These are phyloP conservation scores for Suillus decipiens DNA, from an alignment of 768 basidiomycete species.

Conservation along the genomic window DNA sequence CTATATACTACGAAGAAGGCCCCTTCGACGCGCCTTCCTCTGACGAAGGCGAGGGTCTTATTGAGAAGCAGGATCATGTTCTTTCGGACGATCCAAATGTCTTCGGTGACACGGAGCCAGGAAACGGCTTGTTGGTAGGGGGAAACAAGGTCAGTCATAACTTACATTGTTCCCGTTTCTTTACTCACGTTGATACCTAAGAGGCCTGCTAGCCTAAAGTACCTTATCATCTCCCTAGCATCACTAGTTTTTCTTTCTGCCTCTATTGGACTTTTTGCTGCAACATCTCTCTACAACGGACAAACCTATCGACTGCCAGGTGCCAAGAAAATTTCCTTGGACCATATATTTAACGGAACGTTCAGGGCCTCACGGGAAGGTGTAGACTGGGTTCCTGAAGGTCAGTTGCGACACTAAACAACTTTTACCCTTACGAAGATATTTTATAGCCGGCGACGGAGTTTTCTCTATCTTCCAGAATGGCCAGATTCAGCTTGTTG, in stretches of 20 bases:
- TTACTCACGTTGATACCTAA: conserved; percentile 21
- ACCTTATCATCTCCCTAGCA: conserved; percentile 61
- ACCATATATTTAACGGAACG: conserved; percentile 92
- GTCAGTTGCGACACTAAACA: conserved; percentile 41
- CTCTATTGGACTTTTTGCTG: conserved; percentile 78
- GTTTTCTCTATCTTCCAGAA: conserved; percentile 71
- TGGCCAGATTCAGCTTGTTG: conserved; percentile 74
- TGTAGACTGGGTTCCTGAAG: conserved; percentile 91
- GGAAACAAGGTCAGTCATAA: conserved; percentile 35
- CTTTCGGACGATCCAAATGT: conserved; percentile 18
- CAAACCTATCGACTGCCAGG: conserved; percentile 54
- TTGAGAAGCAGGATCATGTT: conserved; percentile 44
- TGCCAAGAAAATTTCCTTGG: conserved; percentile 72
- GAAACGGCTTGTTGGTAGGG: conserved; percentile 37
- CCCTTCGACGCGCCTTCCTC: conserved; percentile 79
- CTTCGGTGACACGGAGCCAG: conserved; percentile 29
- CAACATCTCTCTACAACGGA: conserved; percentile 63
- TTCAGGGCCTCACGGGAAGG: conserved; percentile 51
- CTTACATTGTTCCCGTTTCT: conserved; percentile 8
- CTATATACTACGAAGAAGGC: conserved; percentile 71
- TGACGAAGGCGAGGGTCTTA: conserved; percentile 60
- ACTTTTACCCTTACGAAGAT: conserved; percentile 12
- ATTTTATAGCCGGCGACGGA: conserved; percentile 81
- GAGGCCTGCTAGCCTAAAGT: conserved; percentile 56
- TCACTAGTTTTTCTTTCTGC: conserved; percentile 62